Evolutionary conservation across 805 yeast genomes (phyloP), one percentile per base, ranked within the genome.

Genomic region (Sugiyamaella chiloensis): DNA sequence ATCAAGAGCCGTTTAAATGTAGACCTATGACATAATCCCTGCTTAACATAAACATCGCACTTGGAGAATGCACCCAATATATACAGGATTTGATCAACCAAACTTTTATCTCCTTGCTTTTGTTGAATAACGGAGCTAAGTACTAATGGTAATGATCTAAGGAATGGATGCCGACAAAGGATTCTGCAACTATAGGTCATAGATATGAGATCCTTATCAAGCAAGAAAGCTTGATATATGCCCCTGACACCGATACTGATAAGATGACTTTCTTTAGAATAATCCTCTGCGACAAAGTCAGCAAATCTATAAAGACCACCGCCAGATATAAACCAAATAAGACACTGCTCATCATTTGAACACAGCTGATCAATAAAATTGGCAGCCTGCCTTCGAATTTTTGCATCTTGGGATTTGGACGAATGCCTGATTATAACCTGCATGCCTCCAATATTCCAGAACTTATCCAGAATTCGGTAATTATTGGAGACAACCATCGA

Each of bases 121-220:
- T 56, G 60, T 16, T 51, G 9, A 3, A 30, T 8, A n/a, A 20
- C 19, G 19, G 19, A 16, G 29, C 23, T 3, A 7, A 42, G 35
- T 3, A 29, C 24, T 48, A 42, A 70, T 68, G 51, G 72, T 39
- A 75, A 66, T 67, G 79, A 60, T 7, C 56, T 59, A 12, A 65
- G 42, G 5, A 58, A 44, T 1, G 76, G 74, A 58, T 63, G 69
- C 58, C 68, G 69, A 31, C 73, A 67, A 26, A 74, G 60, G 4
- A 71, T 69, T 4, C 79, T 66, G 52, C 80, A 75, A 47, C 75
- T 57, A 47, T 75, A 79, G 9, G 75, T 71, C 47, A 71, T 69
- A 23, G 48, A 49, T 5, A 49, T 47, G 12, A 51, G 27, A n/a
- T 51, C 54, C 47, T 73, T 74, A 27, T 62, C 64, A 19, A 69